Evolutionary conservation across 768 basidiomycete genomes (phyloP).

Genomic region (Clitopilus hobsonii): DNA sequence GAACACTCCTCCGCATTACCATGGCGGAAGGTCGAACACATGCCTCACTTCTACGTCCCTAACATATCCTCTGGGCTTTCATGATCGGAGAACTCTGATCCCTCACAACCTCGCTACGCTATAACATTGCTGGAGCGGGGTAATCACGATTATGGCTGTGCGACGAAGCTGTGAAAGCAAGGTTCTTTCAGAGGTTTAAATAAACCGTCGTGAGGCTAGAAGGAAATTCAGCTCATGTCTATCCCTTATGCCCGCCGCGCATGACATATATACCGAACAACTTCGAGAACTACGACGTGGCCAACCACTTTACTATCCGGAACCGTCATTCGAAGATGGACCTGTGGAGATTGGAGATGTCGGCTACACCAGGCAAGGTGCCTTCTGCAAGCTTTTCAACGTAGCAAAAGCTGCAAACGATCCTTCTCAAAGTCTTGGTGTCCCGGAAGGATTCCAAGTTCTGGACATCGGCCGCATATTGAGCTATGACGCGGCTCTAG

Average conservation of each 20-base stretch:
- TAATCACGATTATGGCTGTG: too few relatives aligned
- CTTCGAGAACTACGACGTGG: slow-evolving; percentile 7
- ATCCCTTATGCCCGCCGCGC: slow-evolving; percentile 10
- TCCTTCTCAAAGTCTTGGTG: slow-evolving; percentile 6
- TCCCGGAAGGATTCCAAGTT: slow-evolving; percentile 6
- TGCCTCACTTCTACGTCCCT: too few relatives aligned
- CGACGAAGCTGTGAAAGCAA: too few relatives aligned
- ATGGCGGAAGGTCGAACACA: too few relatives aligned
- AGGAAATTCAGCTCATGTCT: too few relatives aligned
- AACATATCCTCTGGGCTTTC: too few relatives aligned
- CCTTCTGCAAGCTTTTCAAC: slow-evolving; percentile 11
- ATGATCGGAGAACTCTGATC: too few relatives aligned
- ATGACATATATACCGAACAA: slow-evolving; percentile 7
- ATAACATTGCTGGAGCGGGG: too few relatives aligned
- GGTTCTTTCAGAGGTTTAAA: too few relatives aligned
- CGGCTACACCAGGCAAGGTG: slow-evolving; percentile 6
- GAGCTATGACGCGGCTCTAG: slow-evolving; percentile 4
- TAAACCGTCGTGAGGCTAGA: too few relatives aligned
- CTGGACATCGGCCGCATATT: slow-evolving; percentile 3
- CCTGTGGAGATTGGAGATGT: slow-evolving; percentile 7
- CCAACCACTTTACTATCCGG: slow-evolving; percentile 8
- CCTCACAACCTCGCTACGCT: too few relatives aligned
- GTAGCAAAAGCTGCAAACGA: slow-evolving; percentile 3
- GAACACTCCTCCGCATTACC: too few relatives aligned
- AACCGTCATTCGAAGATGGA: slow-evolving; percentile 5